A percentile compares a stretch with the other conserved stretches of the same genome.
These are phyloP conservation scores for Oryza officinalis DNA, from an alignment of 176 grass and related monocot genomes.

Conservation along the genomic window DNA sequence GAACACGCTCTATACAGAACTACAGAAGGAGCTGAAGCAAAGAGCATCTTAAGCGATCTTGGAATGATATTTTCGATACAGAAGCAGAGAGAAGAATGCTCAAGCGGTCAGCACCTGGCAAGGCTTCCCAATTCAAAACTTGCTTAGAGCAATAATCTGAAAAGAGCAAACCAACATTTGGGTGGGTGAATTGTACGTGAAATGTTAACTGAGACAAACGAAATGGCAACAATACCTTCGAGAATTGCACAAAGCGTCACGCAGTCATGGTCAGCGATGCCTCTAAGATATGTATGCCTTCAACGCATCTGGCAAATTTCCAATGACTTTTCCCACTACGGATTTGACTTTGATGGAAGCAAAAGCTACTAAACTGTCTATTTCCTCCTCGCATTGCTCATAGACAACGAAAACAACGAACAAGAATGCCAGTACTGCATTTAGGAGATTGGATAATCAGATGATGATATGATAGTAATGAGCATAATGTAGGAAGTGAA, in stretches of 20 bases:
- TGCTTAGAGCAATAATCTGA: background rate
- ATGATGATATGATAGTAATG: constrained; percentile 24
- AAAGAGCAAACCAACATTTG: background rate
- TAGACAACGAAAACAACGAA: constrained; percentile 94
- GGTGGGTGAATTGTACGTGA: background rate
- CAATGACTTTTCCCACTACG: constrained; percentile 32
- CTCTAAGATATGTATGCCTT: constrained; percentile 39
- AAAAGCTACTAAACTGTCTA: constrained; percentile 51
- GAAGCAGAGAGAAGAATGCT: background rate
- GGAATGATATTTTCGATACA: background rate
- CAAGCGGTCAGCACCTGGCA: background rate
- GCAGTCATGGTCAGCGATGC: constrained; percentile 20
- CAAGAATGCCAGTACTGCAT: constrained; percentile 67
- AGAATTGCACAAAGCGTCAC: constrained; percentile 24
- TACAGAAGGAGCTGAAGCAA: background rate
- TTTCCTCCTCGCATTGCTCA: constrained; percentile 88
- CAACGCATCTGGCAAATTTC: constrained; percentile 46
- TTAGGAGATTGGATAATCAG: background rate
- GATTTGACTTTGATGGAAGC: constrained; percentile 50
- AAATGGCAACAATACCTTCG: constrained; percentile 8
- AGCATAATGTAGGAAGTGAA: constrained; percentile 1
- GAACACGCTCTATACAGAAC: background rate
- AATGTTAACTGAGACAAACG: constrained; percentile 12
- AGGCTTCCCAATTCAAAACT: constrained; percentile 6
- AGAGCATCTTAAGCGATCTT: background rate